Conservation (phyloP, 805 yeast genomes). For the Candida pini region DNA sequence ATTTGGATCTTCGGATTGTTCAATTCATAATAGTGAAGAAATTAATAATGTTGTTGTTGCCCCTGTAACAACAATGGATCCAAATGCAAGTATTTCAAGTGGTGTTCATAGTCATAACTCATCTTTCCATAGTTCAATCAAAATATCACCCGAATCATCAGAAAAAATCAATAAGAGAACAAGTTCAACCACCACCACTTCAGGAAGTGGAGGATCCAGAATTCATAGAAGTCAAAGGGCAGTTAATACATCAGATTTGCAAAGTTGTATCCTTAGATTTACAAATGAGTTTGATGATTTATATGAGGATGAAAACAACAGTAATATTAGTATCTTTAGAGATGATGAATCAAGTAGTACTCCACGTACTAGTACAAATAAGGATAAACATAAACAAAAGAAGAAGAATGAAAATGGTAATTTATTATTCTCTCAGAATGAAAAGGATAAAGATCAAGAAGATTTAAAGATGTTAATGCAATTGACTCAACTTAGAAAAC, state of each 20-base stretch:
- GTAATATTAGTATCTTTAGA: conserved; percentile 24
- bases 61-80: conserved; percentile 1
- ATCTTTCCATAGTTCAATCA: background rate
- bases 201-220: conserved; percentile 11
- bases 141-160: conserved; percentile 11
- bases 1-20: conserved; percentile 12
- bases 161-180: conserved; percentile 4
- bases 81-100: background rate
- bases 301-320: conserved; percentile 22
- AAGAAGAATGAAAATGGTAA: no score
- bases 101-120: background rate
- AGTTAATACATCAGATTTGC: conserved; percentile 34
- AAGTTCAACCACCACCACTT: conserved; percentile 5
- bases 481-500: background rate
- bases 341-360: conserved; percentile 12
- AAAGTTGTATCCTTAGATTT: conserved; percentile 35
- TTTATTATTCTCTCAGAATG: no score
- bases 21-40: conserved; percentile 3
- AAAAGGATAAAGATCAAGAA: no score
- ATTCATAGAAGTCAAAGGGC: conserved; percentile 23
- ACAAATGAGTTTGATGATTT: conserved; percentile 37
- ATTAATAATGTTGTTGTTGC: background rate
- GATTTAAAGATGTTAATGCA: no score
- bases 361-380: conserved; percentile 2
- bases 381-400: no score